Conservation (phyloP, 2,329 filamentous ascomycete genomes). For the Ophiostoma perfectum region DNA sequence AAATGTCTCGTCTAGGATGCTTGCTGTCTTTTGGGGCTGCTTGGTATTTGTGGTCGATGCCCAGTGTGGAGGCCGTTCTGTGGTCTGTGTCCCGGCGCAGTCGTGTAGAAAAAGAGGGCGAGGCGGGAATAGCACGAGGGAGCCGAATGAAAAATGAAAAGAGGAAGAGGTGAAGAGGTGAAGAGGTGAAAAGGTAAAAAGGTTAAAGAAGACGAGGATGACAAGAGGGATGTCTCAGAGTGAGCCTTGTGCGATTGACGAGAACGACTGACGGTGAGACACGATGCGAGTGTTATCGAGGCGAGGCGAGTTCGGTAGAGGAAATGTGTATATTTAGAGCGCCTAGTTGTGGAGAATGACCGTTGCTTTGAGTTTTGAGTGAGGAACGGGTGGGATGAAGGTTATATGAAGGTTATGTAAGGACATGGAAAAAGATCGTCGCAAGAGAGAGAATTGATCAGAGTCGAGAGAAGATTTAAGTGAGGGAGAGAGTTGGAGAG, state of each 20-base stretch:
- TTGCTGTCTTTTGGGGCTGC: neutral
- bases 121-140: neutral
- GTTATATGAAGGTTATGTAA: neutral
- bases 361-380: neutral
- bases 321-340: neutral
- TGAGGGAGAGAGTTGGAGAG: neutral
- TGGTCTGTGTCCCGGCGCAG: constrained; percentile 12
- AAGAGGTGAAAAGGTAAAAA: neutral
- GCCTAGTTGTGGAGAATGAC: neutral
- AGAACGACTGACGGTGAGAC: neutral
- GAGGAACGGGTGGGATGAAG: too few species aligned
- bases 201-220: neutral
- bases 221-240: constrained; percentile 2
- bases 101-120: constrained; percentile 2
- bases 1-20: neutral
- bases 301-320: neutral
- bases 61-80: neutral
- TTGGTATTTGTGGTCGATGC: neutral
- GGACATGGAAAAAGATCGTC: neutral
- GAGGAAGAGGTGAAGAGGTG: neutral
- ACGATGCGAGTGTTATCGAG: neutral
- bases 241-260: neutral
- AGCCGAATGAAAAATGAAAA: neutral
- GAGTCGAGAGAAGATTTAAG: neutral
- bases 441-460: neutral